Evolutionary conservation across 2,329 filamentous ascomycete genomes (phyloP).

Genomic region (Blumeria graminis): DNA sequence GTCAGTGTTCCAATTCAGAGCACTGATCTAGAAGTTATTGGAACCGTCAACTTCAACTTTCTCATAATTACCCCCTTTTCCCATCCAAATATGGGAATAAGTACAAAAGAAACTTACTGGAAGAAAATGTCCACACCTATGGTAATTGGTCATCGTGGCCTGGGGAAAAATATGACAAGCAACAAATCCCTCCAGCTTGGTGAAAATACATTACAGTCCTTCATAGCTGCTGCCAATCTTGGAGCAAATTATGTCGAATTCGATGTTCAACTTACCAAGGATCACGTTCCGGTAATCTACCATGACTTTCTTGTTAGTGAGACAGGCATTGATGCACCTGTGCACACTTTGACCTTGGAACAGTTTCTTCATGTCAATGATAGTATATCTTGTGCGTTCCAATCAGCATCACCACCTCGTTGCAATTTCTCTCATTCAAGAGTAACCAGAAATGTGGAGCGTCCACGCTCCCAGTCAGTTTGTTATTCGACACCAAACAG

Average conservation of each 20-base stretch:
- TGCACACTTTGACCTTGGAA: conserved; percentile 82
- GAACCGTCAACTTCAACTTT: conserved; percentile 91
- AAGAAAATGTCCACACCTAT: conserved; percentile 76
- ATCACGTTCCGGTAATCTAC: conserved; percentile 93
- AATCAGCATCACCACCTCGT: conserved; percentile 21
- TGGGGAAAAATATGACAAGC: conserved; percentile 73
- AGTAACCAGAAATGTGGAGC: conserved; percentile 11
- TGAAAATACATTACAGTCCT: conserved; percentile 87
- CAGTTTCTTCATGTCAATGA: conserved; percentile 71
- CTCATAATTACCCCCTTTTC: conserved; percentile 81
- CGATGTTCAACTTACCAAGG: conserved; percentile 95
- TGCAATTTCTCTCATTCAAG: conserved; percentile 8
- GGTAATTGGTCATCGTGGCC: conserved; percentile 46
- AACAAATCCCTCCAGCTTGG: conserved; percentile 80
- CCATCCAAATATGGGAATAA: conserved; percentile 83
- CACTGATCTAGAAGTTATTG: conserved; percentile 70
- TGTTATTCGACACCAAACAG: conserved; percentile 9
- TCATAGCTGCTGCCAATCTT: conserved; percentile 85
- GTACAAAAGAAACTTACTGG: conserved; percentile 85
- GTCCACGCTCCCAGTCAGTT: conserved; percentile 16
- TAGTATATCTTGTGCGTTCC: conserved; percentile 21
- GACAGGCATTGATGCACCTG: conserved; percentile 87
- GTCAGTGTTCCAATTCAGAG: conserved; percentile 72
- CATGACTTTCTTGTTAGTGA: conserved; percentile 97
- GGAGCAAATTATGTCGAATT: conserved; percentile 55